Evolutionary conservation across 1,284 basidiomycete genomes (phyloP).

Genomic region (Trametes versicolor): DNA sequence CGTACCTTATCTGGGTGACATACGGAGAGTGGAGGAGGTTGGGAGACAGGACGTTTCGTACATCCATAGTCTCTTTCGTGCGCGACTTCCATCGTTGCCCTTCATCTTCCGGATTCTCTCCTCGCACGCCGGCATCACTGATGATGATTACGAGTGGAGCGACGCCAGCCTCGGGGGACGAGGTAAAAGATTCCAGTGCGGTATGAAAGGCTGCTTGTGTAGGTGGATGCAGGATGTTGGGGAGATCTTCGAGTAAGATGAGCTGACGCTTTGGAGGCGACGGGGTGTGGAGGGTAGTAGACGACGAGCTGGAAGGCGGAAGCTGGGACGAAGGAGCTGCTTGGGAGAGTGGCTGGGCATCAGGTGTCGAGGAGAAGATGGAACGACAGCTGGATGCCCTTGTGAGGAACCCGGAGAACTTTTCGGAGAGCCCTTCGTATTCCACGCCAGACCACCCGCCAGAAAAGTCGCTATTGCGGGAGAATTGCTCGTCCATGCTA

Average conservation of each 20-base stretch:
- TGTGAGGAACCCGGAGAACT: slow-evolving; percentile 83
- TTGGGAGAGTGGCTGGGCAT: slow-evolving; percentile 29
- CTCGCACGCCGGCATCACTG: slow-evolving; percentile 83
- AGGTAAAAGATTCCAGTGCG: slow-evolving; percentile 67
- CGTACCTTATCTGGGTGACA: slow-evolving; percentile 80
- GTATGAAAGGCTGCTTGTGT: slow-evolving; percentile 84
- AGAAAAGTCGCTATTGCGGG: slow-evolving; percentile 9
- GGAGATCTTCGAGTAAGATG: slow-evolving; percentile 92
- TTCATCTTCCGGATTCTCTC: slow-evolving; percentile 68
- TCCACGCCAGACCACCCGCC: slow-evolving; percentile 35
- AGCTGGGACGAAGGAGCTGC: slow-evolving; percentile 30
- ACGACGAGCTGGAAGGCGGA: slow-evolving; percentile 7
- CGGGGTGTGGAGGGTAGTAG: slow-evolving; percentile 7
- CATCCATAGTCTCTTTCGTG: slow-evolving; percentile 68
- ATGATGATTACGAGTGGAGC: slow-evolving; percentile 87
- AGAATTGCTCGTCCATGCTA: slow-evolving; percentile 55
- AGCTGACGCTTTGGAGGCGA: slow-evolving; percentile 55
- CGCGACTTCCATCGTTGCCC: slow-evolving; percentile 55
- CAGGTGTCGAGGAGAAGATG: slow-evolving; percentile 50
- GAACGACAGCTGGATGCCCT: slow-evolving; percentile 75
- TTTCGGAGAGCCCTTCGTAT: slow-evolving; percentile 72
- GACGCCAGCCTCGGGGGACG: slow-evolving; percentile 45
- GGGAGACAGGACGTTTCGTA: slow-evolving; percentile 73
- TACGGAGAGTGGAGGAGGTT: slow-evolving; percentile 69
- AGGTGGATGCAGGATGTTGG: slow-evolving; percentile 83